Percentiles rank a stretch among this genome's conserved stretches.
Conservation (phyloP, 192 early-diverging fungal genomes). For the Allomyces arbusculus region DNA sequence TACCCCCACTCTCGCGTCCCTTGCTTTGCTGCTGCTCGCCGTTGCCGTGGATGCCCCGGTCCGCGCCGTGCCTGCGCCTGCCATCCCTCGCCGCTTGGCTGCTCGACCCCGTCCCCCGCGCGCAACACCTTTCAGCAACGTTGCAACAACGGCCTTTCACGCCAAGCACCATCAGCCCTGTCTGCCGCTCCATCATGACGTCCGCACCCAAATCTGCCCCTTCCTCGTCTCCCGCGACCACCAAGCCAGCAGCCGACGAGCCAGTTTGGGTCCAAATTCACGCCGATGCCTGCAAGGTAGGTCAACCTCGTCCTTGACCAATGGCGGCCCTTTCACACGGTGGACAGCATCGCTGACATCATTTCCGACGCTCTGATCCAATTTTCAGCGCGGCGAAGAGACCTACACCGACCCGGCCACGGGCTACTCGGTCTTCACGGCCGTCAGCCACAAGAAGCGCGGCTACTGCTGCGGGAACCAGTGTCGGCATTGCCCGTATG, state of each 20-base stretch:
- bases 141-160: no score
- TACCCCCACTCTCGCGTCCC: no score
- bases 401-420: slow-evolving; percentile 45
- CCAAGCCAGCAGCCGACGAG: not conserved
- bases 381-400: slow-evolving; percentile 14
- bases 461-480: slow-evolving; percentile 46
- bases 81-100: no score
- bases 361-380: not conserved
- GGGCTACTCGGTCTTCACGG: slow-evolving; percentile 44
- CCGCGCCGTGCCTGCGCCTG: no score
- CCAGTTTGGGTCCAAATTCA: not conserved
- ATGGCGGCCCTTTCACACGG: not conserved
- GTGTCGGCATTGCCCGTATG: slow-evolving; percentile 43
- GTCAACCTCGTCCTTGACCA: no score
- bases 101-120: no score
- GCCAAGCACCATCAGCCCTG: no score
- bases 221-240: not conserved
- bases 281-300: not conserved
- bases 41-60: no score
- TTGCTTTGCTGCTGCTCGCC: no score
- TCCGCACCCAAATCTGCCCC: no score
- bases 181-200: no score
- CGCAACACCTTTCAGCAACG: no score
- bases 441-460: slow-evolving; percentile 27
- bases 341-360: not conserved